Evolutionary conservation across 371 early-diverging fungal genomes (phyloP), one percentile per base, ranked within the genome.

Genomic region (Rhizomucor pusillus): DNA sequence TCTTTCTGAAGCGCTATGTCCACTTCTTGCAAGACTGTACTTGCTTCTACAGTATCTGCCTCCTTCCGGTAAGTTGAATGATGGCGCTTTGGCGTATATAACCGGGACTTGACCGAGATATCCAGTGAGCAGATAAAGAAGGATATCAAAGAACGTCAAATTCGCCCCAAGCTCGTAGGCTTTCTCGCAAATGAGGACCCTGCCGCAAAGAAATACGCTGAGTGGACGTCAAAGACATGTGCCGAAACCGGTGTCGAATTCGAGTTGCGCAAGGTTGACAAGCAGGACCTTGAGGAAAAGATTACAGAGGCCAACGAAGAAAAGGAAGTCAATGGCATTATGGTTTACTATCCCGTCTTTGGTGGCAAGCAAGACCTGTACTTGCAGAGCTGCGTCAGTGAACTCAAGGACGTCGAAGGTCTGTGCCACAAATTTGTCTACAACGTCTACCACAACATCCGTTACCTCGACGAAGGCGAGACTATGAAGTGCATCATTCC

Each of bases 331-430:
- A 86, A 94, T 65, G 98, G 96, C 33, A 95, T 95, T 62, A 90
- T 95, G 85, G 92, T 97, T 40, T 92, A 93, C 71, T 97, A 96
- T 64, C 96, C 97, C 3, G 96, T 96, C 13, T 96, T 92, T 78
- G 93, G 92, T 25, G 90, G 89, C 54, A 82, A 90, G 39, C 93
- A 91, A 86, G 98, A 98, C 68, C 85, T 88, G 60, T 92, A 95
- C 67, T 74, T 98, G 51, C 95, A 94, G 68, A 93, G 90, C 69
- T 85, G 90, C 63, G 93, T 98, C 18, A 83, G 84, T 62, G 76
- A 81, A 48, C 63, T 81, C 47, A 98, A 98, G 79, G 98, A 98
- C 71, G 98, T 98, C 22, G 98, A 98, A 73, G 95, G 97, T 20
- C 82, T 98, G 18, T 93, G 92, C 67, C 94, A 92, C 63, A 90